Base-by-base conservation (phyloP, 495 filamentous ascomycete genomes). In the Achaetomiella virescens region DNA sequence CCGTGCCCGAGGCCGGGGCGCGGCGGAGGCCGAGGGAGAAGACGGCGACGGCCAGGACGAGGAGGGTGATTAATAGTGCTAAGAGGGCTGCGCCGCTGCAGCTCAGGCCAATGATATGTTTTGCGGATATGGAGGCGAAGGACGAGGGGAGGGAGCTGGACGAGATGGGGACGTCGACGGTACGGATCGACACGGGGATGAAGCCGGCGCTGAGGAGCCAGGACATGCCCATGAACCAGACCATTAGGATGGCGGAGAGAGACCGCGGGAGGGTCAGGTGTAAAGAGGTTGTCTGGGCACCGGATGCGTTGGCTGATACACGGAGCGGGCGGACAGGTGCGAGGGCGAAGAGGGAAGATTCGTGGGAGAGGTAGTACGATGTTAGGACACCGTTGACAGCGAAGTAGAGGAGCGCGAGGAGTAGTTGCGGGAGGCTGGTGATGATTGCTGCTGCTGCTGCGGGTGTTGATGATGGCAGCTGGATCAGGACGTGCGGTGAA, bases 211-310 rank as follows among this genome's bases (percentile, higher is more conserved):
- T 66, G 31, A 75, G 63, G 1, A 68, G 46, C 49, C 76, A 73
- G 12, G 66, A 65, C 59, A 73, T 57, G 6, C 55, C 65, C 0
- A 62, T 58, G 53, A 78, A 78, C 25, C 69, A 52, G 5, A 52
- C 45, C 12, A 73, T 41, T 0, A 78, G 60, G 6, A 68, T 36
- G 70, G 70, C 71, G 11, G 70, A 75, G 2, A 61, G 56, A 17
- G 70, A 67, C 0, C 69, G 63, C 3, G 75, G 74, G 0, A 78
- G 64, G 1, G 74, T 74, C 6, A 77, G 65, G 59, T 67, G 71
- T 0, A 75, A 59, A 9, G 68, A 71, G 8, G 69, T 67, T 0
- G 31, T 61, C 56, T 78, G 75, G 8, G 55, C 51, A 35, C 72
- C 72, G 46, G 60, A 57, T 0, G 68, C 54, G 38, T 57, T 42